phyloP scores from a whole-genome alignment of 78 protist species.

The Ministeria vibrans region DNA sequence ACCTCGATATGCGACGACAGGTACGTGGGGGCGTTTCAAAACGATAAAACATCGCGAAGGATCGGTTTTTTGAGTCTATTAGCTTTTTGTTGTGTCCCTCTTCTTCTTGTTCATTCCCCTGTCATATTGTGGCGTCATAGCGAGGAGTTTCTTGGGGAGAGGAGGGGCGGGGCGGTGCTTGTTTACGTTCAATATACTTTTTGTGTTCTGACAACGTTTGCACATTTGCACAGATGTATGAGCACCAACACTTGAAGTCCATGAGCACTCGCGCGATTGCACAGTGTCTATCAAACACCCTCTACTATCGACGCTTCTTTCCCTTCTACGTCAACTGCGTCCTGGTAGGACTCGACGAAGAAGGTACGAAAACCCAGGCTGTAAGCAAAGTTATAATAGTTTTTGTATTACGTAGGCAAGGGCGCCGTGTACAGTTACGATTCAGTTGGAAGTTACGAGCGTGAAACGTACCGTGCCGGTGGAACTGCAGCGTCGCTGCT shows the following conservation, averaged over 20 bases:
- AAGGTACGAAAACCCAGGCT: slow-evolving; percentile 25
- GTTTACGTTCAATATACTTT: neutral
- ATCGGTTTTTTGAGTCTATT: neutral
- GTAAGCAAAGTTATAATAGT: neutral
- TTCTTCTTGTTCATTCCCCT: neutral
- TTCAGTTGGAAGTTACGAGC: slow-evolving; percentile 88
- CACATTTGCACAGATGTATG: neutral
- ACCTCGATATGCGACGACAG: neutral
- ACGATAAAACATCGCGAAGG: neutral
- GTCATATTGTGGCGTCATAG: neutral
- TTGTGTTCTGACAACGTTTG: neutral
- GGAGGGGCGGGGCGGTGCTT: too few species aligned
- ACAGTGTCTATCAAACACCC: slow-evolving; percentile 83
- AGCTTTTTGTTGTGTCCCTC: neutral
- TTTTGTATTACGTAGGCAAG: slow-evolving; percentile 37
- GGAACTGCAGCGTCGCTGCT: slow-evolving; percentile 85
- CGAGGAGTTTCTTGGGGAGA: too few species aligned
- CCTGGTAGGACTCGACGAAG: slow-evolving; percentile 80
- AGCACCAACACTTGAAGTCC: slow-evolving; percentile 12
- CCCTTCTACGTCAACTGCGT: slow-evolving; percentile 94
- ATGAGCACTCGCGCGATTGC: slow-evolving; percentile 66
- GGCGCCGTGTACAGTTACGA: slow-evolving; percentile 91
- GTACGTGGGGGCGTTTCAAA: neutral
- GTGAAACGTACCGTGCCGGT: slow-evolving; percentile 47
- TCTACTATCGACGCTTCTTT: slow-evolving; percentile 94